phyloP scores from a whole-genome alignment of 2,329 filamentous ascomycete species.

The Ilyonectria destructans region DNA sequence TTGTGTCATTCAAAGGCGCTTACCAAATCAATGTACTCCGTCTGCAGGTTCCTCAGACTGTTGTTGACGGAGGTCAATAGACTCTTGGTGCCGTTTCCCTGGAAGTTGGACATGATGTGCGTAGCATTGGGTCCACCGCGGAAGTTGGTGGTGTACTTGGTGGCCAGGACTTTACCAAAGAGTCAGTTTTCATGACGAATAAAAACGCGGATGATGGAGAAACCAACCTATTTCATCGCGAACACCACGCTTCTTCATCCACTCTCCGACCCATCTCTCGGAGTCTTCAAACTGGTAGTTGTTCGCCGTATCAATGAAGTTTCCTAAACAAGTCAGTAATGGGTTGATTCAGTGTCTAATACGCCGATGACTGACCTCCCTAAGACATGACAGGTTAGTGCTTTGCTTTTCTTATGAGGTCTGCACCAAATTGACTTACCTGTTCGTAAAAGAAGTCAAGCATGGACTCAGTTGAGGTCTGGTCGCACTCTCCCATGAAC shows the following conservation, averaged over 20 bases:
- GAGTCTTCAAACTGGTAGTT: slow-evolving; percentile 77
- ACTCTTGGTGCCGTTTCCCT: slow-evolving; percentile 76
- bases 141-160: slow-evolving; percentile 78
- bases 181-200: slow-evolving; percentile 8
- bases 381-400: slow-evolving; percentile 33
- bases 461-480: slow-evolving; percentile 74
- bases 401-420: neutral
- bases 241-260: slow-evolving; percentile 76
- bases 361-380: slow-evolving; percentile 46
- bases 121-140: slow-evolving; percentile 58
- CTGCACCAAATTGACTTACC: slow-evolving; percentile 49
- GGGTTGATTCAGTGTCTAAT: too few relatives aligned
- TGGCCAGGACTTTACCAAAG: slow-evolving; percentile 72
- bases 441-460: slow-evolving; percentile 77
- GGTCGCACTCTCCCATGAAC: slow-evolving; percentile 76
- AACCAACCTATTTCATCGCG: slow-evolving; percentile 75
- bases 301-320: slow-evolving; percentile 82
- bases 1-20: slow-evolving; percentile 26
- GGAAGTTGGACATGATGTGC: slow-evolving; percentile 67
- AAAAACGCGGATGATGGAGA: neutral
- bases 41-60: slow-evolving; percentile 75
- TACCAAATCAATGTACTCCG: slow-evolving; percentile 79
- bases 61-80: slow-evolving; percentile 69
- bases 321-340: slow-evolving; percentile 61
- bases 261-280: slow-evolving; percentile 79